phyloP scores from a whole-genome alignment of 768 basidiomycete genomes.

The Auricularia sp. region DNA sequence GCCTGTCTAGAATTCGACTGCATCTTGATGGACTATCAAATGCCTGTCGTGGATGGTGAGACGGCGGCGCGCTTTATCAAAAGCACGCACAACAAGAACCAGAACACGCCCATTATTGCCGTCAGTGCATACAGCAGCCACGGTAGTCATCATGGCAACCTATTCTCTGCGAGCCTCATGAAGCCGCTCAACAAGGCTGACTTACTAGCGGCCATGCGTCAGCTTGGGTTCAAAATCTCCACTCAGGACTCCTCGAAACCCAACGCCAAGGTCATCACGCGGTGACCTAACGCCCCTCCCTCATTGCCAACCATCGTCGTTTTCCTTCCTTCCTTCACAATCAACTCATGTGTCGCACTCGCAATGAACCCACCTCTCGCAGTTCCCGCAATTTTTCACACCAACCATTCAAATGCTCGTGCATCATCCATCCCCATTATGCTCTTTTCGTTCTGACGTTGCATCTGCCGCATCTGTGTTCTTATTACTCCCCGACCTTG shows the following conservation, averaged over 20 bases:
- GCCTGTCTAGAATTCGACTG: slow-evolving; percentile 73
- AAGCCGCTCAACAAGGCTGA: slow-evolving; percentile 89
- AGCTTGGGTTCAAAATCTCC: slow-evolving; percentile 85
- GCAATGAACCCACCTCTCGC: not conserved
- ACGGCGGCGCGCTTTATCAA: slow-evolving; percentile 95
- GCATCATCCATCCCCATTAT: not conserved
- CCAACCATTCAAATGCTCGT: not conserved
- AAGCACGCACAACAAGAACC: slow-evolving; percentile 92
- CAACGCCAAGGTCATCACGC: not conserved
- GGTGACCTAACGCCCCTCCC: slow-evolving; percentile 22
- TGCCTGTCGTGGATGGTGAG: slow-evolving; percentile 96
- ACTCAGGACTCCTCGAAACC: slow-evolving; percentile 22
- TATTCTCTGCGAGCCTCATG: slow-evolving; percentile 73
- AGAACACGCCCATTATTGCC: slow-evolving; percentile 84
- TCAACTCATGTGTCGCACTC: not conserved
- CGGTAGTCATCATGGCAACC: slow-evolving; percentile 51
- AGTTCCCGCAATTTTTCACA: not conserved
- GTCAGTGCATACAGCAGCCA: slow-evolving; percentile 79
- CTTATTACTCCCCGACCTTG: not conserved
- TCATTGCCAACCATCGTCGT: slow-evolving; percentile 21
- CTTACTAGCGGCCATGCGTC: slow-evolving; percentile 66
- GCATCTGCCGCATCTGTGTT: not conserved
- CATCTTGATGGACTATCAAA: slow-evolving; percentile 90
- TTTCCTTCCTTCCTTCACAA: not conserved
- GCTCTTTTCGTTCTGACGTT: not conserved